Conservation (phyloP, 2,329 filamentous ascomycete genomes). For the Calonectria fujianensis region DNA sequence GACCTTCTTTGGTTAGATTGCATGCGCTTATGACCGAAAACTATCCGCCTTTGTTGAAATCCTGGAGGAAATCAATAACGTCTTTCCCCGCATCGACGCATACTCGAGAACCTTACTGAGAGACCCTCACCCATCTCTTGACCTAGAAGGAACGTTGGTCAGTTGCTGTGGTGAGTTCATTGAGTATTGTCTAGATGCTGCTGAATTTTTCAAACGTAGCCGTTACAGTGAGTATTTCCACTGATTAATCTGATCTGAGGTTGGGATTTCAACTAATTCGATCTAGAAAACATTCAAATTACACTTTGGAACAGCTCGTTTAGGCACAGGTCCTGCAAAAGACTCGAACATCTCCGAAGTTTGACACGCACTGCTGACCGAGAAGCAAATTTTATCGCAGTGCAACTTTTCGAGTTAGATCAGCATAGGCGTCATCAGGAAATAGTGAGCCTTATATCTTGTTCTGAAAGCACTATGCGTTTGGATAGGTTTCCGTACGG, state of each 20-base stretch:
- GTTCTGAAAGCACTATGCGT: not conserved
- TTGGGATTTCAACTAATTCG: not conserved
- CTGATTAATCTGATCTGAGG: accelerated
- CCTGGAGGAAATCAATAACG: not conserved
- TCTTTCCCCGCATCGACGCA: not conserved
- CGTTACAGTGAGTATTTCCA: not conserved
- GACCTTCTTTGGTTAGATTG: not conserved
- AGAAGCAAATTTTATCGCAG: constrained; percentile 2
- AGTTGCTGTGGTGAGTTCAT: not conserved
- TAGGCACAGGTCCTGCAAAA: not conserved
- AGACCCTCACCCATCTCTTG: not conserved
- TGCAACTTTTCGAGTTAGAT: not conserved
- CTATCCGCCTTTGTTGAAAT: not conserved
- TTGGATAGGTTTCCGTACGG: not conserved
- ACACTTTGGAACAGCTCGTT: too few species aligned
- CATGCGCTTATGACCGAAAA: not conserved
- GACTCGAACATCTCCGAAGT: not conserved
- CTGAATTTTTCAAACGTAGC: not conserved
- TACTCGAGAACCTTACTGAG: not conserved
- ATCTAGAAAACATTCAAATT: constrained; percentile 1
- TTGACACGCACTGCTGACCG: not conserved
- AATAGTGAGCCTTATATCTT: not conserved
- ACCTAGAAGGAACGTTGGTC: not conserved
- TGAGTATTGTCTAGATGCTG: not conserved
- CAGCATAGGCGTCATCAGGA: constrained; percentile 1